Percentiles rank a stretch among this genome's conserved stretches.
Conservation (phyloP, 192 early-diverging fungal genomes). For the Thoreauomyces humboldtii region DNA sequence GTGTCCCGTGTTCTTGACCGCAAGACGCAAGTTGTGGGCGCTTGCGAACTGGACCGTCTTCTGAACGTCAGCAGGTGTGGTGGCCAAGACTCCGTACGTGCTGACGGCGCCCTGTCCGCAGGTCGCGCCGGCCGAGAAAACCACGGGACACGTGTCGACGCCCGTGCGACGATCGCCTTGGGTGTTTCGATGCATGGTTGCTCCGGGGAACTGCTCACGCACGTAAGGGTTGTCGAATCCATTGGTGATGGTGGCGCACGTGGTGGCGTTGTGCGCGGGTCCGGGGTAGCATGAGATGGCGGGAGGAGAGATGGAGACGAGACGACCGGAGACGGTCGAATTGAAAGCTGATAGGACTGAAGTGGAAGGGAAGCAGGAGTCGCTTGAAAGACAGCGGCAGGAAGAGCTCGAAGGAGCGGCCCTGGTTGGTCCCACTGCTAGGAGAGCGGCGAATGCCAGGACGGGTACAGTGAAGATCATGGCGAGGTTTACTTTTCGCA, state of each 20-base stretch:
- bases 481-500: no score
- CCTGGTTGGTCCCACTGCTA: no score
- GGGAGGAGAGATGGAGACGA: not conserved
- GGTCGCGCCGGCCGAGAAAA: not conserved
- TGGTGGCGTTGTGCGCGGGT: not conserved
- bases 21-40: conserved; percentile 45
- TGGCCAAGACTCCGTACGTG: not conserved
- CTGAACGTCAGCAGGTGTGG: not conserved
- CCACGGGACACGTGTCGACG: not conserved
- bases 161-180: not conserved
- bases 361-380: conserved; percentile 5
- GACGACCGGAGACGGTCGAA: not conserved
- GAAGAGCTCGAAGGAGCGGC: no score
- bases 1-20: conserved; percentile 58
- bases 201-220: not conserved
- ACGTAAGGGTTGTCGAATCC: not conserved
- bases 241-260: not conserved
- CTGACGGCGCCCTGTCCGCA: not conserved
- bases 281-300: not conserved
- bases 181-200: not conserved
- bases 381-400: not conserved
- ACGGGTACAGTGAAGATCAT: no score
- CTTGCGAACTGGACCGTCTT: conserved; percentile 10
- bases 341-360: not conserved
- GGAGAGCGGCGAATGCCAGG: no score